Evolutionary conservation across 352 stramenopile species (phyloP), one percentile per base, ranked within the genome.

Genomic region (Phytophthora aleatoria): DNA sequence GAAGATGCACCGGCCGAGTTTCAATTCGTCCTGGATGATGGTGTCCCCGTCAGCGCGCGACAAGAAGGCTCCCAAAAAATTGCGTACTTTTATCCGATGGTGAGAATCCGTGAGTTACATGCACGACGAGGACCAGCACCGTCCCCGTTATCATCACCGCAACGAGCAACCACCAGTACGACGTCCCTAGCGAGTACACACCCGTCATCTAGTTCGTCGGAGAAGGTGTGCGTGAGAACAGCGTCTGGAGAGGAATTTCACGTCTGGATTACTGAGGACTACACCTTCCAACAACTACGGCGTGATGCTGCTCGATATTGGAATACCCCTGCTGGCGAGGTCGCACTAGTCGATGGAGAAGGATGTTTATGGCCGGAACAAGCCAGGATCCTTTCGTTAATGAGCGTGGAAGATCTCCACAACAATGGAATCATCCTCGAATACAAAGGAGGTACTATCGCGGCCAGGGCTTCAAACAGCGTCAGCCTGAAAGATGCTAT

Each of bases 281-380:
- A 91, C 57, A 94, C 79, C 1, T 94, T 94, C 53, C 75, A 88
- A 53, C 83, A 92, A 57, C 71, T 94, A 5, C 82, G 83, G 5
- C 73, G 71, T 2, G 85, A 94, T 50, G 77, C 83, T 3, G 80
- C 81, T 36, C 74, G 78, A 27, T 94, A 91, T 59, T 94, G 81
- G 81, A 86, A 84, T 50, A 61, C 92, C 8, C 69, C 74, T 26
- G 44, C 73, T 3, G 30, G 48, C 0, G 70, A 87, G 24, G 79
- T 87, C 4, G 77, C 66, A 5, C 43, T 94, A 31, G 71, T 68
- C 3, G 85, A 94, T 33, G 63, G 64, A 16, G 82, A 89, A 5
- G 85, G 83, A 3, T 92, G 83, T 52, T 68, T 91, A 38, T 94
- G 85, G 83, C 85, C 85, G 2, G 85, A 93, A 20, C 80, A 93